phyloP scores from a whole-genome alignment of 2,329 filamentous ascomycete species.

The Lachnellula arida region DNA sequence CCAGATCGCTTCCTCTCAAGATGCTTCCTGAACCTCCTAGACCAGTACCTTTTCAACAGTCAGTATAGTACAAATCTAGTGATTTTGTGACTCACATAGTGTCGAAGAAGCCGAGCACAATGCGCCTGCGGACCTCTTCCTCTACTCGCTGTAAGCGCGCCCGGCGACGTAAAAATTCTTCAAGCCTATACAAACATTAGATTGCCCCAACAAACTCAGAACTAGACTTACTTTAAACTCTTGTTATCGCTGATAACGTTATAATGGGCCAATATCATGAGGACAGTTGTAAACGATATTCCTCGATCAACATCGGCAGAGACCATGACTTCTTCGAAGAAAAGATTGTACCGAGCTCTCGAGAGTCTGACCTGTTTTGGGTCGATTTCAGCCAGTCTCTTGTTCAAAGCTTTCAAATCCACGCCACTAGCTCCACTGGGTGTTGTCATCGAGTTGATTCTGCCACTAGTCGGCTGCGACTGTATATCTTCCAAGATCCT shows the following conservation, averaged over 20 bases:
- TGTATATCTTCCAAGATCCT: slow-evolving; percentile 81
- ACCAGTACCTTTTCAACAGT: slow-evolving; percentile 60
- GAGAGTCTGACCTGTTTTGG: slow-evolving; percentile 68
- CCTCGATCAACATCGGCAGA: slow-evolving; percentile 85
- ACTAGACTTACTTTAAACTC: slow-evolving; percentile 64
- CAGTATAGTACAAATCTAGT: slow-evolving; percentile 12
- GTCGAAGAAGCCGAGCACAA: slow-evolving; percentile 93
- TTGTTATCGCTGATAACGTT: slow-evolving; percentile 98
- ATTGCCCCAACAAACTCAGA: slow-evolving; percentile 25
- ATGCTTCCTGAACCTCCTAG: slow-evolving; percentile 72
- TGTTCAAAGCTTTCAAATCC: slow-evolving; percentile 71
- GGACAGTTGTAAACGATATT: slow-evolving; percentile 83
- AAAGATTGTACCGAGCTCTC: slow-evolving; percentile 80
- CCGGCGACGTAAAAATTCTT: slow-evolving; percentile 88
- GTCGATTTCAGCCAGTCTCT: slow-evolving; percentile 68
- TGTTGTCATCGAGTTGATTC: slow-evolving; percentile 48
- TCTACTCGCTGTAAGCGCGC: slow-evolving; percentile 90
- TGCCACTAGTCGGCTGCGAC: slow-evolving; percentile 30
- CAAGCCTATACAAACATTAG: slow-evolving; percentile 52
- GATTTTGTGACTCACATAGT: slow-evolving; percentile 55
- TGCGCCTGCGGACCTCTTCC: slow-evolving; percentile 84
- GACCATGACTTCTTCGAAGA: slow-evolving; percentile 94
- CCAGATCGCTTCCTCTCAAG: slow-evolving; percentile 67
- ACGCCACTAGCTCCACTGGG: slow-evolving; percentile 51
- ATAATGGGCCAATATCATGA: slow-evolving; percentile 97